A percentile compares a stretch with the other conserved stretches of the same genome.
Evolutionary conservation across 441 rosid genomes (phyloP).

Genomic region (Gossypium laxum): DNA sequence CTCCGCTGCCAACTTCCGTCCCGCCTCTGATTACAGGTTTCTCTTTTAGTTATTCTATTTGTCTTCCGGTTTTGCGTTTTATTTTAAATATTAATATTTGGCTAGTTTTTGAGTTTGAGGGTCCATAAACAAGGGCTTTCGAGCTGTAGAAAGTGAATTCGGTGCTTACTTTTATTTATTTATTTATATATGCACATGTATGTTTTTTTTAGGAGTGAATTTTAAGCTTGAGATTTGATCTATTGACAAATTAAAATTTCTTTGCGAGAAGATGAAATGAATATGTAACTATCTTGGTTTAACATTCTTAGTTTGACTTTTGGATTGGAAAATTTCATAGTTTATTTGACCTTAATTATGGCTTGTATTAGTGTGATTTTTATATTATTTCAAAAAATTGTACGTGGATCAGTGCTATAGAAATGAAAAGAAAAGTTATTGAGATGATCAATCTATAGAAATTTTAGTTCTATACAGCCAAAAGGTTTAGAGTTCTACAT

Average conservation of each 20-base stretch:
- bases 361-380: neutral
- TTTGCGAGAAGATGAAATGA: neutral
- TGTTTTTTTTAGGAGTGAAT: neutral
- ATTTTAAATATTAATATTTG: neutral
- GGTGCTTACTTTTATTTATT: neutral
- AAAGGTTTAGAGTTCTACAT: neutral
- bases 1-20: constrained; percentile 59
- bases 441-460: neutral
- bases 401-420: neutral
- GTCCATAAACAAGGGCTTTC: neutral
- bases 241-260: neutral
- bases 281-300: neutral
- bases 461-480: neutral
- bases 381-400: neutral
- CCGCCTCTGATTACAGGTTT: constrained; percentile 73
- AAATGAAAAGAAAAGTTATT: neutral
- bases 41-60: neutral
- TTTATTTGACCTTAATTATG: neutral
- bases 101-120: neutral
- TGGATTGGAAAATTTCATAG: neutral
- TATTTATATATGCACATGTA: neutral
- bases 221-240: constrained; percentile 11
- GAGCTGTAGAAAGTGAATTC: neutral
- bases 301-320: constrained; percentile 3
- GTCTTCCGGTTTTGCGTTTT: neutral